A percentile compares a stretch with the other conserved stretches of the same genome.
Conservation (phyloP, 805 yeast species). For the Cyberlindnera meyerae region DNA sequence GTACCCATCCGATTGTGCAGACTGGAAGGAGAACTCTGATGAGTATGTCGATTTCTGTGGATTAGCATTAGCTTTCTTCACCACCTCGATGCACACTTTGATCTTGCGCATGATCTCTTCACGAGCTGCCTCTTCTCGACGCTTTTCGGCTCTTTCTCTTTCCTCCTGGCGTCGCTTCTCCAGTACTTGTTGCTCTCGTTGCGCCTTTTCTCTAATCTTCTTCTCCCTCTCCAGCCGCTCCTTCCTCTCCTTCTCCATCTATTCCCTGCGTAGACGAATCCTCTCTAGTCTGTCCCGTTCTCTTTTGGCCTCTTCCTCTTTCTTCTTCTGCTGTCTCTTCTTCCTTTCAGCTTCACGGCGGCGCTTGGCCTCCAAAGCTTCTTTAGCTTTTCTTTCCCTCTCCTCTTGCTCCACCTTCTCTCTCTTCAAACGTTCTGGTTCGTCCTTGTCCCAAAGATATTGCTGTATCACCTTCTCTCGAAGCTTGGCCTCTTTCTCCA, state of each 20-base stretch:
- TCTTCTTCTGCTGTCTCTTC: not conserved
- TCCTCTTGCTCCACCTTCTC: not conserved
- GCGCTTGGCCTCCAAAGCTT: not conserved
- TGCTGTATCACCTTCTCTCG: slow-evolving; percentile 2
- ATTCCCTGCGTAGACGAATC: not conserved
- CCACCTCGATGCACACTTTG: slow-evolving; percentile 5
- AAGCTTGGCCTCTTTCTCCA: slow-evolving; percentile 4
- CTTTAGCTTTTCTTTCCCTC: not conserved
- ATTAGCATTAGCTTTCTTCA: slow-evolving; percentile 1
- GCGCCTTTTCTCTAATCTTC: slow-evolving; percentile 7
- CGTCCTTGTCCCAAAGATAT: not conserved
- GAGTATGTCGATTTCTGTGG: too few species aligned
- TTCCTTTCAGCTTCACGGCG: not conserved
- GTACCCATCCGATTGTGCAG: too few species aligned
- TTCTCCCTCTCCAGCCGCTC: slow-evolving; percentile 5
- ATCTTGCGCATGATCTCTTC: slow-evolving; percentile 8
- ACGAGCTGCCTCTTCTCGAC: slow-evolving; percentile 1
- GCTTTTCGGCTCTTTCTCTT: slow-evolving; percentile 7
- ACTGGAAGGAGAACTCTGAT: too few species aligned
- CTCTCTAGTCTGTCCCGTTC: slow-evolving; percentile 3
- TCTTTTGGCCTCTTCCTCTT: slow-evolving; percentile 1
- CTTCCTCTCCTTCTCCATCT: slow-evolving; percentile 2
- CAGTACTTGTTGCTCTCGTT: slow-evolving; percentile 9
- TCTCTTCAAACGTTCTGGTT: not conserved
- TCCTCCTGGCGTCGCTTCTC: slow-evolving; percentile 15